Evolutionary conservation across 345 rosid species (phyloP).

Genomic region (Salix dunnii): DNA sequence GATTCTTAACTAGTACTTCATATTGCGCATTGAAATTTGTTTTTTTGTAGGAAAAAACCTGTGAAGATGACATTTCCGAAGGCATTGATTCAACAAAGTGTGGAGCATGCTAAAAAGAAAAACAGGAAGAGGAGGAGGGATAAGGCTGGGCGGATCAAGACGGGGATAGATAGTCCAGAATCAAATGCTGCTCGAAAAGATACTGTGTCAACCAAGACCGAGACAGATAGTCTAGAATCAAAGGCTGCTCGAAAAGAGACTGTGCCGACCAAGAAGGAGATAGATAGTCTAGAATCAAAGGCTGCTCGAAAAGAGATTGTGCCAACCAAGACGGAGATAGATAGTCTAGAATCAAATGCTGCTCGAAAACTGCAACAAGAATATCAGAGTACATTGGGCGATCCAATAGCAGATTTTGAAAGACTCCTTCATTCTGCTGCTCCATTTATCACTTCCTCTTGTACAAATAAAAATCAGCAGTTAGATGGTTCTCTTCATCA

Average conservation of each 20-base stretch:
- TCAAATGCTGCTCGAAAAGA: background rate
- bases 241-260: conserved; percentile 11
- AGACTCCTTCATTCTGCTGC: conserved; percentile 20
- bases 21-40: background rate
- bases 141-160: background rate
- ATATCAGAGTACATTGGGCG: conserved; percentile 11
- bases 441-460: conserved; percentile 16
- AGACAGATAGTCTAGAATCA: conserved; percentile 1
- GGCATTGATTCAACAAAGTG: background rate
- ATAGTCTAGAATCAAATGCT: conserved; percentile 5
- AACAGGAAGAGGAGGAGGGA: background rate
- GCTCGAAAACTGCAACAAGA: conserved; percentile 22
- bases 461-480: background rate
- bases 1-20: background rate
- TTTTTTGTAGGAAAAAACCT: background rate
- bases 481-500: conserved; percentile 7
- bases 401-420: conserved; percentile 29
- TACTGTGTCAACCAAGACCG: background rate
- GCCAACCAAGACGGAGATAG: background rate
- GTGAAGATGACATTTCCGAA: background rate
- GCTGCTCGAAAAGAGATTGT: conserved; percentile 14
- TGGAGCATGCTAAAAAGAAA: conserved; percentile 4
- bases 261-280: background rate
- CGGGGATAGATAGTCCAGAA: background rate
- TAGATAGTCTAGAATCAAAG: conserved; percentile 3